These are phyloP conservation scores for Dalbergia cochinchinensis DNA, from an alignment of 306 rosid genomes.

Conservation along the genomic window DNA sequence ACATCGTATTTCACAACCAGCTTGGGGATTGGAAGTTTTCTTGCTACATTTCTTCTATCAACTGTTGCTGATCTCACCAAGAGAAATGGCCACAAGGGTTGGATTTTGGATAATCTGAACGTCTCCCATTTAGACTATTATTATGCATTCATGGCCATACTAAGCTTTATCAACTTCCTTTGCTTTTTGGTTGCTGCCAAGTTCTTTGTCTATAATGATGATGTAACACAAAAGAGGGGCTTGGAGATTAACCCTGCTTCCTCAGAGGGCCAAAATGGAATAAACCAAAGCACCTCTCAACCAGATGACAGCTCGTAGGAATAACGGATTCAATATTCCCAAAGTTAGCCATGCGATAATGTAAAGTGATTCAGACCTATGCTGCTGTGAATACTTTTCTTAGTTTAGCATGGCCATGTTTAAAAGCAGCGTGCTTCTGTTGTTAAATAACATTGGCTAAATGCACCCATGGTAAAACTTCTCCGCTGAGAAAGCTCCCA, in stretches of 20 bases:
- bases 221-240: slow-evolving; percentile 40
- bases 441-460: neutral
- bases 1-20: slow-evolving; percentile 71
- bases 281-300: slow-evolving; percentile 31
- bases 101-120: slow-evolving; percentile 80
- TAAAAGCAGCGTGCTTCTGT: slow-evolving; percentile 14
- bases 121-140: slow-evolving; percentile 70
- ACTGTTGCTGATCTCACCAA: slow-evolving; percentile 64
- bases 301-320: slow-evolving; percentile 9
- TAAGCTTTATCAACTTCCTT: slow-evolving; percentile 68
- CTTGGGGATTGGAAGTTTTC: slow-evolving; percentile 71
- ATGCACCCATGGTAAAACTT: too few relatives aligned
- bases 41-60: slow-evolving; percentile 65
- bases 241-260: slow-evolving; percentile 41
- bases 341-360: too few relatives aligned
- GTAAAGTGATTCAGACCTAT: neutral
- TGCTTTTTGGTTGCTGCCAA: slow-evolving; percentile 72
- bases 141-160: slow-evolving; percentile 67
- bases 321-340: neutral
- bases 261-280: slow-evolving; percentile 13
- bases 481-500: neutral
- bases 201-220: slow-evolving; percentile 65
- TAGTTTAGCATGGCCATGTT: neutral
- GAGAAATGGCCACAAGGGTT: slow-evolving; percentile 62
- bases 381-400: neutral